Base-by-base conservation (phyloP, 1,284 basidiomycete genomes). In the Rhodotorula glutinis region DNA sequence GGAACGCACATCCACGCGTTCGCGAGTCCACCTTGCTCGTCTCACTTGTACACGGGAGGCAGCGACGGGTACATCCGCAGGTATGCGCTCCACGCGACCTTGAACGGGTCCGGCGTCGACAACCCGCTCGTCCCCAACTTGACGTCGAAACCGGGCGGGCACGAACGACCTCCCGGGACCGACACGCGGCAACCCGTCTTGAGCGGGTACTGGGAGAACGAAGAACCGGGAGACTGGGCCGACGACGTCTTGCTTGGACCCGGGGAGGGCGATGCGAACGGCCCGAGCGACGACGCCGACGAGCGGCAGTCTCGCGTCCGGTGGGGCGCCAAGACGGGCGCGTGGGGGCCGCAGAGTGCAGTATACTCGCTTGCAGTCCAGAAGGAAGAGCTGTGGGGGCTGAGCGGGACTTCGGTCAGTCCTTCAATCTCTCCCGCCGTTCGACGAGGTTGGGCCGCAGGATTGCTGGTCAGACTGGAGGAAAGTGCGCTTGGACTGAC, bases 341-440 rank as follows among this genome's bases (percentile, higher is more conserved):
- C 63, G 2, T 29, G 53, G 14, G 58, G 55, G 2, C 40, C 53
- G 23, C 71, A 63, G 46, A 66, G 63, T 40, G 30, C 61, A 2
- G 71, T 73, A 3, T 64, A 73, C 77, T 92, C 91, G 76, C 82
- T 96, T 74, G 86, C 87, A 13, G 87, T 92, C 81, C 91, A 97
- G 63, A 87, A 88, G 10, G 92, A 96, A 77, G 93, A 90, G 13
- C 80, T 97, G 11, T 97, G 92, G 91, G 84, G 88, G 25, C 82
- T 95, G 60, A 87, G 90, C 25, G 93, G 93, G 13, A 89, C 88
- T 49, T 85, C 89, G 75, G 91, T 91, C 79, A 74, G 88, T 30
- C 62, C 67, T n/a, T 8, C 11, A 1, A 16, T n/a, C 23, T 3
- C 30, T 7, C 9, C 21, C 29, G 21, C 13, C 14, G 17, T 38